Evolutionary conservation across 1,284 basidiomycete species (phyloP), one percentile per base, ranked within the genome.

Genomic region (Golubevia sp.): DNA sequence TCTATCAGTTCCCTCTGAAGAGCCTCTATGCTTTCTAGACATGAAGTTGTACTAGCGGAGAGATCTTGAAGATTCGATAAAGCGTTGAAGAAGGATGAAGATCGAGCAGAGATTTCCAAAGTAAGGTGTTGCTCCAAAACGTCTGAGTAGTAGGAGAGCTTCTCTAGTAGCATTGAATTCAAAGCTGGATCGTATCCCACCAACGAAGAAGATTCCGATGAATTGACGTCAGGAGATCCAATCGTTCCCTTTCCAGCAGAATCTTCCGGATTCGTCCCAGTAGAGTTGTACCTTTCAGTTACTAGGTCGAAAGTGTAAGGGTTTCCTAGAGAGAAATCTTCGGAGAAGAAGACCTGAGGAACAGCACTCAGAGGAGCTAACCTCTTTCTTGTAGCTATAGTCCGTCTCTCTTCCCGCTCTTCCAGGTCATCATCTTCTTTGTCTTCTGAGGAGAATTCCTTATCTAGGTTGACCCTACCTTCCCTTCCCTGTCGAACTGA

Each of bases 41-140:
- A 96, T 27, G 90, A 89, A 38, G 90, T 88, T 0, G 93, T 94
- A 81, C 97, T 93, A 3, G 91, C 89, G 76, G 94, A 92, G 3
- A 99, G 88, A 68, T 94, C 91, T 77, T 97, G 92, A 11, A 99
- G 87, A 82, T 98, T 98, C 7, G 93, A 90, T 23, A 99, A 88
- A 1, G 96, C 97, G 0, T 94, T 92, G 79, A 99, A 99, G 88
- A 99, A 99, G 2, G 93, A 94, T 0, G 92, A 89, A 0, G 93
- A 93, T 3, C 95, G 91, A 8, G 91, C 86, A 5, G 92, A 91
- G 61, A 99, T 97, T 85, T 98, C 96, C 71, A 90, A 90, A 15
- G 97, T 89, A 59, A 99, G 91, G 81, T 99, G 95, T 69, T 94
- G 90, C 79, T 99, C 96, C 66, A 99, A 89, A 1, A 92, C 92